Conservation (phyloP, 805 yeast species). For the Kazachstania psychrophila region DNA sequence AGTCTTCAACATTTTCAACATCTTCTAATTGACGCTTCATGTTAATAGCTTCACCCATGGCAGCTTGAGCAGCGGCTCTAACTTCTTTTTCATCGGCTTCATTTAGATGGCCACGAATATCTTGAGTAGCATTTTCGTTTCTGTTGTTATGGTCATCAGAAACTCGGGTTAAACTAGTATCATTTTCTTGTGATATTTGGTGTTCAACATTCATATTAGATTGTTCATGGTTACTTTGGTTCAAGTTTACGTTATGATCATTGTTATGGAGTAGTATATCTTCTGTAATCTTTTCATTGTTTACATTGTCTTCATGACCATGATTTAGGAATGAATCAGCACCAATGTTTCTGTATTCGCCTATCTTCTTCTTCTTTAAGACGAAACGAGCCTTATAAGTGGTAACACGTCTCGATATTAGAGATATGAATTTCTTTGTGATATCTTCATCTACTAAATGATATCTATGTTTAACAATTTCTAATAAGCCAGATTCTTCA, state of each 20-base stretch:
- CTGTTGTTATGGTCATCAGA: background rate
- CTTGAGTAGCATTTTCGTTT: background rate
- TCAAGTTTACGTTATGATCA: background rate
- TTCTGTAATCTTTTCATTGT: background rate
- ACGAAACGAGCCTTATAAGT: conserved; percentile 31
- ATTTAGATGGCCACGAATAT: background rate
- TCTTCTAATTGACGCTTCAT: conserved; percentile 15
- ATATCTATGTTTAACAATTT: conserved; percentile 25
- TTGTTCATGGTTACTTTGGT: too few relatives aligned
- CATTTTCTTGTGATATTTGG: background rate
- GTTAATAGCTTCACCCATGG: conserved; percentile 17
- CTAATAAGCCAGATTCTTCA: conserved; percentile 27
- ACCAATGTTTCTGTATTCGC: conserved; percentile 19
- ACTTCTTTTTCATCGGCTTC: conserved; percentile 14
- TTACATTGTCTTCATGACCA: background rate
- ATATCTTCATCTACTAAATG: conserved; percentile 25
- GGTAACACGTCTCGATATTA: conserved; percentile 29
- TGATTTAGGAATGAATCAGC: conserved; percentile 3
- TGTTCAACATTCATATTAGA: too few relatives aligned
- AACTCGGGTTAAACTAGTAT: too few relatives aligned
- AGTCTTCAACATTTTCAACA: conserved; percentile 2
- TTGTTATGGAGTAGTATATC: background rate
- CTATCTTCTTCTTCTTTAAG: conserved; percentile 26
- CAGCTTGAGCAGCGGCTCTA: conserved; percentile 24
- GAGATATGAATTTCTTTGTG: conserved; percentile 23